These are phyloP conservation scores for Limonium bicolor DNA, from an alignment of 148 eudicot species.

Conservation along the genomic window DNA sequence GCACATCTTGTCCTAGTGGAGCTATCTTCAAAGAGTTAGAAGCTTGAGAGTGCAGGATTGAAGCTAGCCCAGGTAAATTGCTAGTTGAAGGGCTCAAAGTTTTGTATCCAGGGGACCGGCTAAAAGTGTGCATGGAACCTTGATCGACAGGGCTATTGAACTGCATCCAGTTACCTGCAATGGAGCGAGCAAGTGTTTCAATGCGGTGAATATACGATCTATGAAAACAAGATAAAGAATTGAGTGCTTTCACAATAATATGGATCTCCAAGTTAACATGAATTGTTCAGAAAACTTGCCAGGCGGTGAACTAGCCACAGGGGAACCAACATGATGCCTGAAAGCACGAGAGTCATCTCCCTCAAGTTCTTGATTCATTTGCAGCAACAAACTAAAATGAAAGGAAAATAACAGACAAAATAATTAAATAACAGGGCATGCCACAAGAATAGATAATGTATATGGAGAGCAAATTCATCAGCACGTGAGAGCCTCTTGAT, in stretches of 20 bases:
- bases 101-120: conserved; percentile 36
- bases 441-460: too few species aligned
- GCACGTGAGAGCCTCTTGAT: too few species aligned
- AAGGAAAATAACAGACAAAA: not conserved
- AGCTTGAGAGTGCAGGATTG: conserved; percentile 40
- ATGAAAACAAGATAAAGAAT: not conserved
- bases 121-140: conserved; percentile 29
- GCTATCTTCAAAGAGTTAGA: conserved; percentile 38
- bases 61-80: conserved; percentile 49
- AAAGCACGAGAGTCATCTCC: conserved; percentile 52
- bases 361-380: conserved; percentile 64
- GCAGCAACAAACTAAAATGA: conserved; percentile 45
- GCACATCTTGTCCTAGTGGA: conserved; percentile 54
- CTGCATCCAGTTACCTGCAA: conserved; percentile 57
- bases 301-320: conserved; percentile 62
- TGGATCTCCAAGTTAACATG: not conserved
- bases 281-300: conserved; percentile 21
- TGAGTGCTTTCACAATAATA: too few species aligned
- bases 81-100: conserved; percentile 35
- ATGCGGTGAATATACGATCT: not conserved
- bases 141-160: conserved; percentile 50
- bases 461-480: too few species aligned
- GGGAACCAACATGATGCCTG: conserved; percentile 44
- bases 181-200: too few species aligned
- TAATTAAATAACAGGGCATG: too few species aligned